These are phyloP conservation scores for Erodium texanum DNA, from an alignment of 441 rosid species.

Conservation along the genomic window DNA sequence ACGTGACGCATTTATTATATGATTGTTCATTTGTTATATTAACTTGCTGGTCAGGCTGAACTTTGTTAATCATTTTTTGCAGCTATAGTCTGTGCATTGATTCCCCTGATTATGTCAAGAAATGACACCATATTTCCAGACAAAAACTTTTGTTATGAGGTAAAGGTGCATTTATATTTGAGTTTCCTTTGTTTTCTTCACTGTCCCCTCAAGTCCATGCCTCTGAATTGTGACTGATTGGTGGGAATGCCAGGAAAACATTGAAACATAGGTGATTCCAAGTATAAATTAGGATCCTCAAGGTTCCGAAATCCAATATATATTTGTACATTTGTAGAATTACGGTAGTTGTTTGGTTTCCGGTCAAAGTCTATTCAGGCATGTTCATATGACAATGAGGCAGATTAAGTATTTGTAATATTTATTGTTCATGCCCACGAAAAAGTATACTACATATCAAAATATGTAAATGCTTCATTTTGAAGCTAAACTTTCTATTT, in stretches of 20 bases:
- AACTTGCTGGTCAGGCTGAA: constrained; percentile 14
- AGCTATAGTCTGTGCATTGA: constrained; percentile 81
- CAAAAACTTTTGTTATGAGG: constrained; percentile 71
- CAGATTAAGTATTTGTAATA: not conserved
- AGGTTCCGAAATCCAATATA: not conserved
- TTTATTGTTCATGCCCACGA: not conserved
- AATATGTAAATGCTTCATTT: not conserved
- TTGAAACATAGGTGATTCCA: not conserved
- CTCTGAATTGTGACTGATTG: constrained; percentile 2
- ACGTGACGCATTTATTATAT: constrained; percentile 19
- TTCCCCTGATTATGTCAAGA: constrained; percentile 82
- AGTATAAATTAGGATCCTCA: not conserved
- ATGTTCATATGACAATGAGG: not conserved
- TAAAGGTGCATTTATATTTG: constrained; percentile 20
- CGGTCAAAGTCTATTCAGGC: not conserved
- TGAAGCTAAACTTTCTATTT: not conserved
- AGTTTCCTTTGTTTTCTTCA: not conserved
- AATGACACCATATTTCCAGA: constrained; percentile 68
- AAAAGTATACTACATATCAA: not conserved
- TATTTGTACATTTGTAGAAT: not conserved
- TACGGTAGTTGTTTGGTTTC: not conserved
- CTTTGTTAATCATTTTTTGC: constrained; percentile 23
- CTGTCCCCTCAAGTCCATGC: constrained; percentile 3
- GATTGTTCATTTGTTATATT: not conserved
- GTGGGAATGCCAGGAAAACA: not conserved